phyloP scores from a whole-genome alignment of 2,329 filamentous ascomycete genomes.

The Xylariaceae sp. region DNA sequence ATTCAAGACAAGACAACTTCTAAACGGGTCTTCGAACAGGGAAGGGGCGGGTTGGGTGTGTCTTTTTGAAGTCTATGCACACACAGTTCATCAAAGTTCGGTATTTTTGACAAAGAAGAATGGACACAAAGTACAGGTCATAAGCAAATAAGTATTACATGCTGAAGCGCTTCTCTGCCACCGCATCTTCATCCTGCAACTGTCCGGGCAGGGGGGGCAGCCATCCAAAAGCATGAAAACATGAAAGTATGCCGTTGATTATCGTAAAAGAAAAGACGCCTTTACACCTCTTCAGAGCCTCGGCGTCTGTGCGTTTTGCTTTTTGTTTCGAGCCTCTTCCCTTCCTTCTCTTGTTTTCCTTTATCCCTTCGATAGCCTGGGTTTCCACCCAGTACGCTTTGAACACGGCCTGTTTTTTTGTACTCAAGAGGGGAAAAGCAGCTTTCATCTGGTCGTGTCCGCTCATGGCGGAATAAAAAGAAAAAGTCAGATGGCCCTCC shows the following conservation, averaged over 20 bases:
- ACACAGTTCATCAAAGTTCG: conserved; percentile 25
- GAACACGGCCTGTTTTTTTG: too few relatives aligned
- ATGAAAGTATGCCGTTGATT: conserved; percentile 29
- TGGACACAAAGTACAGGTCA: conserved; percentile 32
- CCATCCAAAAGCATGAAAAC: conserved; percentile 23
- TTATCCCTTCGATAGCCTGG: conserved; percentile 3
- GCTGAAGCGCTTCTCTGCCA: conserved; percentile 35
- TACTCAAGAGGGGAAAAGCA: conserved; percentile 1
- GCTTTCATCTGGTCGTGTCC: conserved; percentile 9
- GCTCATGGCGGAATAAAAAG: conserved; percentile 19
- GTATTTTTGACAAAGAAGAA: conserved; percentile 27
- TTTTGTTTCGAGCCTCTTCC: conserved; percentile 16
- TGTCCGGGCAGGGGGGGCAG: conserved; percentile 18
- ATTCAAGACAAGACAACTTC: too few relatives aligned
- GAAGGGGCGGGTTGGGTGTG: conserved; percentile 5
- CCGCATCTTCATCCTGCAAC: conserved; percentile 25
- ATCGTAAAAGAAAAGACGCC: conserved; percentile 26
- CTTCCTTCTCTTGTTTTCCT: conserved; percentile 6
- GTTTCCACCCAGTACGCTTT: too few relatives aligned
- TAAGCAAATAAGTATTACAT: conserved; percentile 45
- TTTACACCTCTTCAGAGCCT: conserved; percentile 17
- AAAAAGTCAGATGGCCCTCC: conserved; percentile 23
- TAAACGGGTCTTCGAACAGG: too few relatives aligned
- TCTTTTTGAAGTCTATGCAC: conserved; percentile 19
- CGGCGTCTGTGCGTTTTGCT: conserved; percentile 13